Evolutionary conservation across 306 rosid genomes (phyloP), one percentile per base, ranked within the genome.

Genomic region (Arachis stenosperma): DNA sequence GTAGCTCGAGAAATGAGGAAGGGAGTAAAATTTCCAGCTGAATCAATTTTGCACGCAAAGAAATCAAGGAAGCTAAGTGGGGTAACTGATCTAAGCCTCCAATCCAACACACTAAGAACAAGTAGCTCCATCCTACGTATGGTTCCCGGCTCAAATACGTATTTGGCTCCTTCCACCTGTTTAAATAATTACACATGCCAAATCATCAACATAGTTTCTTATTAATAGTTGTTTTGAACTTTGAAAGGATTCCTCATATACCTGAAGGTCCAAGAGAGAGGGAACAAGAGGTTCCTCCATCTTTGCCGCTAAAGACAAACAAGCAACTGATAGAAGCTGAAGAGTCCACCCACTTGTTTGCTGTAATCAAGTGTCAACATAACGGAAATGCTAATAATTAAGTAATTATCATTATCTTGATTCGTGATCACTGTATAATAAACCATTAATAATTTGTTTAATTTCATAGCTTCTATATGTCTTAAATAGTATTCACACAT

Each of bases 271-370:
- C 84, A 89, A 69, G 60, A 92, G 84, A 47, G 96, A 61, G 7
- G 97, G 97, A 88, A 89, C 93, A 7, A 92, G 88, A 73, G 89
- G 93, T 83, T 92, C 97, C 92, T 92, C 97, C 97, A 92, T 89
- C 75, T 92, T 92, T 9, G 97, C 97, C n/a, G 97, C 97, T 70
- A 92, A 84, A n/a, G 97, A 92, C 76, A 92, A 84, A 85, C 97
- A 92, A 62, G 97, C 89, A 76, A 88, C 96, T 30, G 93, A 79
- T 57, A 92, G 70, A 50, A 89, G 93, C 81, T 92, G 97, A 84
- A 83, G 71, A 36, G 88, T 87, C 97, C 97, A 92, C 48, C 96
- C 97, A 72, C 77, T 78, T 74, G 92, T 61, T 80, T 83, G 81
- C 97, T 92, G 87, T 51, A 67, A 77, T 54, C 62, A 53, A 7